Base-by-base conservation (phyloP, 2,329 filamentous ascomycete species). In the Magnaporthiopsis poae region DNA sequence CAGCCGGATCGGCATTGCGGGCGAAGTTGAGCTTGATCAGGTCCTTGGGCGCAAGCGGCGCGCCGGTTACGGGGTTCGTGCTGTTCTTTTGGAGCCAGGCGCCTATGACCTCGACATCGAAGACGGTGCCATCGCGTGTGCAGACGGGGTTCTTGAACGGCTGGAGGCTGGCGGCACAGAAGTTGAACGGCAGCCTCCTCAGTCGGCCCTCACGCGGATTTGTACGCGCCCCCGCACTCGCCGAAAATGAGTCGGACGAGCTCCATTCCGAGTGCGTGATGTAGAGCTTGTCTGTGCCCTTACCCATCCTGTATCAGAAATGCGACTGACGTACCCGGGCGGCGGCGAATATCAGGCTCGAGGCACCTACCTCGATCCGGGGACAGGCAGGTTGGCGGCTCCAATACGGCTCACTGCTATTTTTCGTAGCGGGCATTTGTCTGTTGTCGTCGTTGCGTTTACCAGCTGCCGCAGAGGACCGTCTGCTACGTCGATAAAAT, bases 181-280 rank as follows among this genome's bases (percentile, higher is more conserved):
- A 98, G 82, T 97, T 98, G 85, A 96, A 99, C 36, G 96, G 95
- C 1, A 99, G 85, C 62, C 92, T 90, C 74, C 90, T 91, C 81
- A 98, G 98, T 5, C 64, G 59, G 56, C 85, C 84, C 63, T 86
- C 84, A 70, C 86, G 85, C 29, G 78, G 78, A 46, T 80, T 70
- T 73, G 83, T 77, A 79, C 88, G 75, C 75, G 84, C 76, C 64
- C 88, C 88, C 67, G 89, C 88, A 75, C 88, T 93, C 71, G 92
- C 92, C 39, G 90, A 90, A 78, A 91, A 97, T 68, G 91, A 88
- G 77, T 97, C 93, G 63, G 89, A 87, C 7, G 92, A 96, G 9
- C 92, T 89, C 95, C 95, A 99, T 82, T 99, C 95, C 60, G 91
- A 96, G 80, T 99, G 96, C 66, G 95, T 99, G 74, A 99, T 99